Conservation (phyloP, 768 basidiomycete genomes). For the Russula emetica region DNA sequence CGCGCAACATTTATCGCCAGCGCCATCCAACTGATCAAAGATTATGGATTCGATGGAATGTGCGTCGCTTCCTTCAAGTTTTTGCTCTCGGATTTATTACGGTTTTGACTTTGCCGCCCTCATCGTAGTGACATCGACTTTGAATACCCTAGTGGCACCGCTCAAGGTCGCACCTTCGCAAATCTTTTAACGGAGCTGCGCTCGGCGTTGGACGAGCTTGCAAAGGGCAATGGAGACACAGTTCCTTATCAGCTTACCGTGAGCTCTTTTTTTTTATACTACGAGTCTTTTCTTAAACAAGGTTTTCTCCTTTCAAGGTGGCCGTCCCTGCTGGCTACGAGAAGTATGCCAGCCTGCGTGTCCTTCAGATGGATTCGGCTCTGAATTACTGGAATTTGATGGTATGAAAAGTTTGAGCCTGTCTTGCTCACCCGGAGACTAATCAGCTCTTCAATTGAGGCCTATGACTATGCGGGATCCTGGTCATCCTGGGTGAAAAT, state of each 20-base stretch:
- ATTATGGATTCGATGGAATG: background rate
- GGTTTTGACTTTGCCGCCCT: background rate
- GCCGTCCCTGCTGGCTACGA: background rate
- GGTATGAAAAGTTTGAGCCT: background rate
- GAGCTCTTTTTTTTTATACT: background rate
- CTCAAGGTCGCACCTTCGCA: background rate
- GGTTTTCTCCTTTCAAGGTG: background rate
- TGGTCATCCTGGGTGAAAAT: background rate
- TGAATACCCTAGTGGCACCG: background rate
- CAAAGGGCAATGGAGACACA: background rate
- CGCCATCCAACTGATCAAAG: background rate
- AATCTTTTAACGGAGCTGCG: background rate
- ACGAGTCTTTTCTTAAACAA: background rate
- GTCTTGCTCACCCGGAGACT: background rate
- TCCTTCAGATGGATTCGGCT: background rate
- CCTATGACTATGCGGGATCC: background rate
- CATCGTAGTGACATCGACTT: background rate
- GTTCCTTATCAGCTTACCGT: background rate
- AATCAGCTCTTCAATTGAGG: background rate
- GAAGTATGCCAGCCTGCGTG: background rate
- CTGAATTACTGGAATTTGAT: background rate
- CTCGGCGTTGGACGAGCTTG: background rate
- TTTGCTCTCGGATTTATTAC: background rate
- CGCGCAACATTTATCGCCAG: background rate
- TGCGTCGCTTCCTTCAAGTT: background rate